Conservation (phyloP, 1,284 basidiomycete genomes). For the Porogramme epimiltina region DNA sequence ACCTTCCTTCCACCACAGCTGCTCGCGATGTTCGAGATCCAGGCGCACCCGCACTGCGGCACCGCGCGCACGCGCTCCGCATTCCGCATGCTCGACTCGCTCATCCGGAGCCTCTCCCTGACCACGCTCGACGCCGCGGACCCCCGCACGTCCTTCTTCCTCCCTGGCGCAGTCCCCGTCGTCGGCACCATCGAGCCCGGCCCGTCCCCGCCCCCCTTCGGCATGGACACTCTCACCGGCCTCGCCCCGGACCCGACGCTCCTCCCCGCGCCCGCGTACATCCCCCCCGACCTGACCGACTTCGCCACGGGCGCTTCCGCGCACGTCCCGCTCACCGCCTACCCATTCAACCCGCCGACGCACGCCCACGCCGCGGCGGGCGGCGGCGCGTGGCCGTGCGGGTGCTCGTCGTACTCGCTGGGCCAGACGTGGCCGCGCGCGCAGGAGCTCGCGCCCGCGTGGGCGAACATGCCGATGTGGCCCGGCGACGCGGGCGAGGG, state of each 20-base stretch:
- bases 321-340: too few relatives aligned
- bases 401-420: constrained; percentile 57
- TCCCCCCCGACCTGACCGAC: too few relatives aligned
- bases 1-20: constrained; percentile 42
- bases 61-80: constrained; percentile 53
- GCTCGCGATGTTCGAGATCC: constrained; percentile 69
- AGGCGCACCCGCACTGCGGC: constrained; percentile 61
- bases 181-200: constrained; percentile 25
- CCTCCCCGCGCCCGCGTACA: not conserved
- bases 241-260: not conserved
- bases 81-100: constrained; percentile 61
- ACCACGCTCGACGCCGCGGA: constrained; percentile 47
- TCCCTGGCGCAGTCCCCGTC: constrained; percentile 8
- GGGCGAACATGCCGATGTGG: constrained; percentile 68
- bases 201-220: not conserved
- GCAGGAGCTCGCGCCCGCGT: constrained; percentile 58
- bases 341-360: too few relatives aligned
- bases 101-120: constrained; percentile 62
- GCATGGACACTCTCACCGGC: not conserved
- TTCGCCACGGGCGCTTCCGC: too few relatives aligned
- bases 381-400: constrained; percentile 39
- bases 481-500: constrained; percentile 54
- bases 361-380: too few relatives aligned
- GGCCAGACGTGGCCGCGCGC: constrained; percentile 49
- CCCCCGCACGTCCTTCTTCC: constrained; percentile 45